Percentiles rank a stretch among this genome's conserved stretches.
These are phyloP conservation scores for Leptodontidium sp. DNA, from an alignment of 2,329 filamentous ascomycete species.

Conservation along the genomic window DNA sequence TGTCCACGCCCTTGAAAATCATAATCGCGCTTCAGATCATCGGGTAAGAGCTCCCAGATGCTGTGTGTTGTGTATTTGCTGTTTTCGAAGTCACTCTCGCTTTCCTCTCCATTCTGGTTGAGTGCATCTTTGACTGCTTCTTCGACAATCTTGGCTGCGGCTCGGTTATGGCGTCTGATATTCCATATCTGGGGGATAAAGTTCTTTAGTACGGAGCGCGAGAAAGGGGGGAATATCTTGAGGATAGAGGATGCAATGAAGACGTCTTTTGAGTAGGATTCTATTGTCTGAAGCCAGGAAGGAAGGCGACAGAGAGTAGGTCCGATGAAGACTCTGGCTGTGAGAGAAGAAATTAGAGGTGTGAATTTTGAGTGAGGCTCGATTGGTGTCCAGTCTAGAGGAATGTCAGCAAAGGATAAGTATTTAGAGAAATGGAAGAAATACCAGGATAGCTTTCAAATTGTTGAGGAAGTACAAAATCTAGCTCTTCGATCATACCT, in stretches of 20 bases:
- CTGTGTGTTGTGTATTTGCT: neutral
- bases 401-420: neutral
- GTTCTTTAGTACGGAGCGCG: neutral
- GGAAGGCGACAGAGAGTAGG: neutral
- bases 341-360: conserved; percentile 1
- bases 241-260: conserved; percentile 6
- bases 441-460: neutral
- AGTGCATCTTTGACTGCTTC: neutral
- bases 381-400: conserved; percentile 14
- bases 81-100: neutral
- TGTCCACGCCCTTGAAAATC: conserved; percentile 15
- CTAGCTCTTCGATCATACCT: conserved; percentile 1
- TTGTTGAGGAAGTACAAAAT: conserved; percentile 1
- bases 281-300: conserved; percentile 8
- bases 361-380: neutral
- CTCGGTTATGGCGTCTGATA: neutral
- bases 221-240: conserved; percentile 7
- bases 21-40: conserved; percentile 20
- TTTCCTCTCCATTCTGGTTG: neutral
- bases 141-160: conserved; percentile 10
- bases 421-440: neutral
- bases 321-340: conserved; percentile 16
- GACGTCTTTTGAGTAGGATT: conserved; percentile 16
- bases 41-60: neutral
- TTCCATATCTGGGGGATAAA: conserved; percentile 17